These are phyloP conservation scores for Triticum dicoccoides DNA, from an alignment of 176 grass and related monocot species.

Conservation along the genomic window DNA sequence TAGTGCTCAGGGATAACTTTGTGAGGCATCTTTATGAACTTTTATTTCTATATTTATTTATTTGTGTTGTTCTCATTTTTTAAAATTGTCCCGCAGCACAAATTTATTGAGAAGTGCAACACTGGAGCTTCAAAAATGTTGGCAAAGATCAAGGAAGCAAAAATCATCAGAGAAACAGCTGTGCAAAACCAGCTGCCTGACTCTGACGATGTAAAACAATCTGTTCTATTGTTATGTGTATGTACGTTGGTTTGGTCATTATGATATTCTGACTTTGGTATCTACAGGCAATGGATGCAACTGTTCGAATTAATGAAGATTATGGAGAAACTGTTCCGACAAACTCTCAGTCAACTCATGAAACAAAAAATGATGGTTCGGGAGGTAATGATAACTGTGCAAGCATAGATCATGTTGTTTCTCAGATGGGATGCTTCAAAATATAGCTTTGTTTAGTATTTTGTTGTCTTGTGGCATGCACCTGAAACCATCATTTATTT, in stretches of 20 bases:
- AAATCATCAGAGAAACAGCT: conserved; percentile 71
- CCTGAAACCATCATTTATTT: not conserved
- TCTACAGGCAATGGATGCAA: conserved; percentile 49
- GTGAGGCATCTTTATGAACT: conserved; percentile 26
- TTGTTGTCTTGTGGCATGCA: not conserved
- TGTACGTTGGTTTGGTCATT: conserved; percentile 34
- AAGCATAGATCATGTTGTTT: conserved; percentile 19
- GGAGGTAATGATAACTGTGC: conserved; percentile 38
- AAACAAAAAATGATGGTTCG: conserved; percentile 43
- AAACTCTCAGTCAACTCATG: conserved; percentile 41
- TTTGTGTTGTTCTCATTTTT: conserved; percentile 2
- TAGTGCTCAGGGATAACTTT: not conserved
- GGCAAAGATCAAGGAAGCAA: conserved; percentile 85
- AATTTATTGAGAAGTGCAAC: conserved; percentile 96
- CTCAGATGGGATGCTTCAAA: conserved; percentile 9
- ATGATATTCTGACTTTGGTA: conserved; percentile 30
- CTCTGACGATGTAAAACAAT: conserved; percentile 56
- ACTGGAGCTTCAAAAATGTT: conserved; percentile 96
- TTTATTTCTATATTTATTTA: conserved; percentile 31
- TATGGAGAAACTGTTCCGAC: conserved; percentile 67
- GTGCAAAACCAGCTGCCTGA: conserved; percentile 45
- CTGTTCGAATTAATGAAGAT: conserved; percentile 55
- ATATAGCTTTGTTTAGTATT: not conserved
- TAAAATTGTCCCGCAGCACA: conserved; percentile 60
- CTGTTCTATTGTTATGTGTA: conserved; percentile 1